Evolutionary conservation across 257 asterid genomes (phyloP).

Genomic region (Penstemon eatonii): DNA sequence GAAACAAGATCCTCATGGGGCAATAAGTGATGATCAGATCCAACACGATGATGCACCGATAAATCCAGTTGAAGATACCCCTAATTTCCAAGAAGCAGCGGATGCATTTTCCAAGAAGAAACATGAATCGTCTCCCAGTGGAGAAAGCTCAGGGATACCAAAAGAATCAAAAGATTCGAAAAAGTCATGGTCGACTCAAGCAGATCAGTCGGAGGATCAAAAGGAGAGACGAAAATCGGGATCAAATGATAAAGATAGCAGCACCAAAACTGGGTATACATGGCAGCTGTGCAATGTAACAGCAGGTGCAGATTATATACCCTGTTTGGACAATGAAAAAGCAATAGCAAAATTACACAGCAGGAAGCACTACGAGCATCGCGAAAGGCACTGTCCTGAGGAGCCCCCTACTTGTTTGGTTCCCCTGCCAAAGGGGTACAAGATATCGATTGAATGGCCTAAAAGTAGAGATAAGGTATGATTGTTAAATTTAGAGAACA

Average conservation of each 20-base stretch:
- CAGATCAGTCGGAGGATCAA: constrained; percentile 62
- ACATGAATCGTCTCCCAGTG: constrained; percentile 27
- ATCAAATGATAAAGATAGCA: constrained; percentile 37
- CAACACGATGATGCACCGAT: constrained; percentile 55
- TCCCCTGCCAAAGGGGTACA: constrained; percentile 69
- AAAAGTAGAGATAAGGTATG: constrained; percentile 84
- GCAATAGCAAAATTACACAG: constrained; percentile 50
- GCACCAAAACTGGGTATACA: constrained; percentile 24
- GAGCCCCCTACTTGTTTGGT: constrained; percentile 77
- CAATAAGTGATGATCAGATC: constrained; percentile 52
- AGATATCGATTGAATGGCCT: constrained; percentile 72
- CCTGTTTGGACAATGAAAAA: constrained; percentile 84
- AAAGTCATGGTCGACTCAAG: constrained; percentile 76
- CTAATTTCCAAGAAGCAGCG: constrained; percentile 6
- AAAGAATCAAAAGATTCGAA: constrained; percentile 59
- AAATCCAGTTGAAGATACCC: constrained; percentile 26
- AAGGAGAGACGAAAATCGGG: constrained; percentile 62
- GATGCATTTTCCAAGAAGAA: constrained; percentile 14
- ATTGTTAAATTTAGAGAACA: constrained; percentile 1
- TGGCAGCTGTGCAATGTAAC: constrained; percentile 75
- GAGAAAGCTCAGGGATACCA: constrained; percentile 38
- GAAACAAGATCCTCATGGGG: constrained; percentile 45
- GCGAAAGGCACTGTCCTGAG: constrained; percentile 87
- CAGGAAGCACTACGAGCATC: constrained; percentile 69
- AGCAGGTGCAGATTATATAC: constrained; percentile 78